Evolutionary conservation across 192 early-diverging fungal genomes (phyloP), one percentile per base, ranked within the genome.

Genomic region (Linderina pennispora): DNA sequence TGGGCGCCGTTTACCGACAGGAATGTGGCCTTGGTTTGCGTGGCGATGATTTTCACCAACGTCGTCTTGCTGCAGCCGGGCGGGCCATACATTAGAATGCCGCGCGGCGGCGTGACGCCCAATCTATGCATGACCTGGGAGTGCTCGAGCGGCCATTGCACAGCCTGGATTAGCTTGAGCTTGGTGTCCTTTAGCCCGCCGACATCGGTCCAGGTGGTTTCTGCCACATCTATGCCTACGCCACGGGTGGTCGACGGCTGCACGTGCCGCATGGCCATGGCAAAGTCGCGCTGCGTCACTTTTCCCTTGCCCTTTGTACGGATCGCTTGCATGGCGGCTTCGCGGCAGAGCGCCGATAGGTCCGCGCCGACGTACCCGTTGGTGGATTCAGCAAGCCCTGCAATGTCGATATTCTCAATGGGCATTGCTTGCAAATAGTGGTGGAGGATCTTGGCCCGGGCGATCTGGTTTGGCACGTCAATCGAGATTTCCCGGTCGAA

Each of bases 51-150:
- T 53, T 84, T 89, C 8, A 89, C 92, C 5, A 99, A 65, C 1
- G 94, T 96, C 0, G 97, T 99, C 58, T 99, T 99, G 70, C 88
- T 90, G 64, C 96, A 99, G 8, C 93, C 97, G 3, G 97, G 94
- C 16, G 97, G 97, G 2, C 97, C 97, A 60, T 94, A 93, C 7
- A 99, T 66, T n/a, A 99, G 62, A 1, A 99, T 83, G 2, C 97
- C 97, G 15, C 87, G 63, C 1, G 91, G 85, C 0, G 87, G 83
- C 25, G 71, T 77, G 22, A 99, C 48, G 3, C 97, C 92, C 10
- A 99, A 64, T 18, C 84, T 65, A 19, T 37, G 32, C 61, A 89
- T 90, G 3, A 82, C 77, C 4, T 75, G 70, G 1, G 68, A 73
- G 42, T 92, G 78, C 7, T 79, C 52, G 3, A 92, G 45, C 13